Evolutionary conservation across 1,284 basidiomycete genomes (phyloP).

Genomic region (Trichosporon coremiiforme): DNA sequence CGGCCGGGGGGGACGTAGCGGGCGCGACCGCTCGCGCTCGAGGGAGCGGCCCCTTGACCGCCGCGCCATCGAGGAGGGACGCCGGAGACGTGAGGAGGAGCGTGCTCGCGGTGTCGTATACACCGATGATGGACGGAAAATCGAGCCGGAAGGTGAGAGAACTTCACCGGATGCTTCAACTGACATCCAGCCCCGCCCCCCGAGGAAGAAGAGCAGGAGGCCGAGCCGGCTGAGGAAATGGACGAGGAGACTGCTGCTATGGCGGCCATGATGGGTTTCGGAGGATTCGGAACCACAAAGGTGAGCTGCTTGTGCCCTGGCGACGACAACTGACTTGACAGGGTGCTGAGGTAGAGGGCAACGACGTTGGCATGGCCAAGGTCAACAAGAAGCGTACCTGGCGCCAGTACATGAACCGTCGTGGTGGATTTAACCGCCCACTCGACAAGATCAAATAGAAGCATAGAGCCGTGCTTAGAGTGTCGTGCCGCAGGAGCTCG

Average conservation of each 20-base stretch:
- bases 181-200: conserved; percentile 40
- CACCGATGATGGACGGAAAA: conserved; percentile 38
- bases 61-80: conserved; percentile 53
- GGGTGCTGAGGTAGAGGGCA: conserved; percentile 69
- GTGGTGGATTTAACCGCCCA: conserved; percentile 91
- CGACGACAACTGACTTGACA: conserved; percentile 55
- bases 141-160: conserved; percentile 36
- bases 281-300: conserved; percentile 87
- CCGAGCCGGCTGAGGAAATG: conserved; percentile 71
- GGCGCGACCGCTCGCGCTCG: conserved; percentile 31
- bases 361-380: conserved; percentile 63
- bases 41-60: conserved; percentile 44
- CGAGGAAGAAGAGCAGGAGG: conserved; percentile 57
- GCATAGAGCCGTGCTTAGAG: background rate
- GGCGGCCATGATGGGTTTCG: conserved; percentile 88
- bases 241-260: conserved; percentile 68
- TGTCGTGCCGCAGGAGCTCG: no score
- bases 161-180: no score
- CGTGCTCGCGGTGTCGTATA: conserved; percentile 45
- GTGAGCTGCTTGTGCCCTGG: no score
- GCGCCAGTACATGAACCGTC: conserved; percentile 73
- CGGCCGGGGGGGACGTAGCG: conserved; percentile 25
- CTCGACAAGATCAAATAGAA: conserved; percentile 69
- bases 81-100: conserved; percentile 53
- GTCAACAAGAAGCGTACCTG: conserved; percentile 90